Base-by-base conservation (phyloP, 2,329 filamentous ascomycete genomes). In the Aureobasidium mangrovei region DNA sequence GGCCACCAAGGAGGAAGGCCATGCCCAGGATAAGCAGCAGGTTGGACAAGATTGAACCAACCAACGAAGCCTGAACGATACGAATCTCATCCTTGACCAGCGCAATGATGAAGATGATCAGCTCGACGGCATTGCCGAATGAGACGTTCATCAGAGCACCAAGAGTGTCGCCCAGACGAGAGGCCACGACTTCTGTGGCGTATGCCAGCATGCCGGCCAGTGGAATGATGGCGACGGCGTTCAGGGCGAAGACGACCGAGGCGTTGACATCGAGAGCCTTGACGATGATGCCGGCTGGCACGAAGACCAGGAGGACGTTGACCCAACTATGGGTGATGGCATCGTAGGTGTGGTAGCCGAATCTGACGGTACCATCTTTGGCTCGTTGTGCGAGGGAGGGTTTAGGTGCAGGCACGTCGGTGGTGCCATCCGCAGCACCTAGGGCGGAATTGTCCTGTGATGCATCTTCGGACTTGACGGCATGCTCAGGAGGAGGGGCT, bases 11-110 rank as follows among this genome's bases (percentile, higher is more conserved):
- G 51, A 95, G 79, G 69, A 96, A 95, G 55, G 84, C 84, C 89
- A 95, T 95, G 64, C 91, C 91, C 62, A 96, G 73, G 65, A 95
- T 95, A 57, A 95, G 78, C 27, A 96, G 77, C 54, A 95, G 72
- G 65, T 95, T 95, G 59, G 90, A 86, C 60, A 96, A 74, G 62
- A 96, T 95, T 1, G 89, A 95, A 40, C 91, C 91, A 31, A 96
- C 77, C 48, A 95, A 74, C 0, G 91, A 94, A 10, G 91, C 89
- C 70, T 95, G 91, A 27, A 95, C 91, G 61, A 95, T 91, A 57
- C 87, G 83, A 58, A 95, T 93, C 74, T 95, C 82, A 69, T 88
- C 76, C 77, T 89, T 88, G 62, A 83, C 81, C 29, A 91, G 74
- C 42, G 86, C 86, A 70, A 91, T 88, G 67, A 84, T 89, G 68